A percentile compares a stretch with the other conserved stretches of the same genome.
Evolutionary conservation across 2,329 filamentous ascomycete genomes (phyloP).

Genomic region (Bipolaris gigantea): DNA sequence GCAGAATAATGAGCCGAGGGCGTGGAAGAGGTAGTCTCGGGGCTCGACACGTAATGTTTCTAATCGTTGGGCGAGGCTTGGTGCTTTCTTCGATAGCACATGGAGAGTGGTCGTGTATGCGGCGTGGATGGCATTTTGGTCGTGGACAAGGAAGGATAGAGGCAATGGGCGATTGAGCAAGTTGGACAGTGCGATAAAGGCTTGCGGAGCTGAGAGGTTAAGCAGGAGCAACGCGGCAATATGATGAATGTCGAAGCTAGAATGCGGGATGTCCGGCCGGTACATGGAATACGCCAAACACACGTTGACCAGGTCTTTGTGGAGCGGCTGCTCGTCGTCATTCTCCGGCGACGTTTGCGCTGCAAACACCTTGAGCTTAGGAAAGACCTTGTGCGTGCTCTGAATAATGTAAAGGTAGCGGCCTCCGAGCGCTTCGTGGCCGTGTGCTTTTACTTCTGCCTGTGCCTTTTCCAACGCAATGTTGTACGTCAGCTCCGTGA

Average conservation of each 20-base stretch:
- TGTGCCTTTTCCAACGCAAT: slow-evolving; percentile 70
- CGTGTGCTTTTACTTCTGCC: slow-evolving; percentile 60
- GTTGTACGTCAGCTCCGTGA: slow-evolving; percentile 68
- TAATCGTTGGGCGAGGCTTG: slow-evolving; percentile 64
- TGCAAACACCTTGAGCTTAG: slow-evolving; percentile 73
- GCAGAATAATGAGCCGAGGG: slow-evolving; percentile 66
- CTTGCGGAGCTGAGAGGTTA: slow-evolving; percentile 65
- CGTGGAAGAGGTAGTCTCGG: slow-evolving; percentile 58
- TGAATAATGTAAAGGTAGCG: slow-evolving; percentile 34
- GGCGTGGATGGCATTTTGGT: slow-evolving; percentile 67
- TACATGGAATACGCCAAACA: slow-evolving; percentile 81
- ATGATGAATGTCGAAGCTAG: slow-evolving; percentile 69
- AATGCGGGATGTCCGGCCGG: slow-evolving; percentile 76
- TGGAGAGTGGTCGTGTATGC: slow-evolving; percentile 71
- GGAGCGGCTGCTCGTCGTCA: slow-evolving; percentile 62
- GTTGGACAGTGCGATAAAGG: slow-evolving; percentile 75
- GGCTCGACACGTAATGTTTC: slow-evolving; percentile 48
- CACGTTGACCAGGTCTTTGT: slow-evolving; percentile 69
- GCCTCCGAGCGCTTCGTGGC: slow-evolving; percentile 43
- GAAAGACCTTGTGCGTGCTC: slow-evolving; percentile 69
- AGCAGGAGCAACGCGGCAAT: slow-evolving; percentile 74
- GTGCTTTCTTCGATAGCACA: slow-evolving; percentile 66
- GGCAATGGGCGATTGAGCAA: slow-evolving; percentile 75
- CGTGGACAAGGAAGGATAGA: slow-evolving; percentile 73
- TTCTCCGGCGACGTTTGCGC: slow-evolving; percentile 30